Evolutionary conservation across 176 grass and related monocot species (phyloP), one percentile per base, ranked within the genome.

Genomic region (Musa acuminata): DNA sequence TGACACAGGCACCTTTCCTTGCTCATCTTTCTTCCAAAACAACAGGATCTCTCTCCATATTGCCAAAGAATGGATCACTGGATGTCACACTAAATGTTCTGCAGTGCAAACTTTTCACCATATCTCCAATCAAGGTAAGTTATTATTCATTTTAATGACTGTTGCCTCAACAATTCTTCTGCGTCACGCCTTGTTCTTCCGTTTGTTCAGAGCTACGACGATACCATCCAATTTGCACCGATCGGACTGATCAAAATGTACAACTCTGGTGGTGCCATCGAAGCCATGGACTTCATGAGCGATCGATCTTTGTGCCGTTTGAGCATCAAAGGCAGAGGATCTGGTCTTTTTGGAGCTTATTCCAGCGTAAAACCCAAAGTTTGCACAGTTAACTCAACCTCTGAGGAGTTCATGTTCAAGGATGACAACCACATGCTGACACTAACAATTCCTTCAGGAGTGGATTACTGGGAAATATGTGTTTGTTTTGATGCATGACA

Each of bases 161-260:
- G 17, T 29, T 51, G 1, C 9, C 49, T 69, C 50, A 50, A 9
- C n/a, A 71, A 2, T 71, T 51, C 55, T 49, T 62, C 24, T 49
- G 23, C 50, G 14, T 29, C 49, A 29, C 6, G 16, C 24, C n/a
- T 69, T 22, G 9, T 17, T 51, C 60, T 49, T 59, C 25, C 51
- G 11, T 72, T 53, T 64, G 13, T 72, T 21, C 57, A 80, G 78
- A 22, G 6, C 26, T 80, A 80, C 24, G 11, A 64, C 53, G 55
- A 73, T 43, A 29, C n/a, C n/a, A 52, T 80, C 13, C 57, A 80
- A 53, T 80, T 80, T 52, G 78, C 78, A 27, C 78, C 78, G 11
- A 73, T 80, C 27, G 78, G 78, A 52, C 57, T 73, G 13, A 53
- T 80, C 48, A 80, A 72, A 64, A 80, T 73, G 78, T 80, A 72